A percentile compares a stretch with the other conserved stretches of the same genome.
Conservation (phyloP, 495 filamentous ascomycete species). For the Tuber calosporum region DNA sequence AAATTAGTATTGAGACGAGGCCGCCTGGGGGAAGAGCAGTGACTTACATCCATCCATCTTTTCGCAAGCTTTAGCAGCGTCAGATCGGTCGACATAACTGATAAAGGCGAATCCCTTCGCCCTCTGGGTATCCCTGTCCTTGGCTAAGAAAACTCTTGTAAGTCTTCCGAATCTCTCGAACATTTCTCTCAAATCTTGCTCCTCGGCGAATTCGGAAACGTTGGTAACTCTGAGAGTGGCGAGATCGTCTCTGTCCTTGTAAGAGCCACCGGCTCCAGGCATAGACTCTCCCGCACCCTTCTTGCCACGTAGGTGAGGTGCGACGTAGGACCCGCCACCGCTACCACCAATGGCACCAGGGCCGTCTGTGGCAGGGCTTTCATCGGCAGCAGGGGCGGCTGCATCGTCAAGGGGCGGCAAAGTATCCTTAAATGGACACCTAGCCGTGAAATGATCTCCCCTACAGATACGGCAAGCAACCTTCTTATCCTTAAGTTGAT, state of each 20-base stretch:
- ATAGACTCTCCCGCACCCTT: conserved; percentile 71
- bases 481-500: conserved; percentile 94
- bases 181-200: conserved; percentile 87
- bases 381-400: conserved; percentile 44
- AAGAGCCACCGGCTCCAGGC: conserved; percentile 78
- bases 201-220: conserved; percentile 95
- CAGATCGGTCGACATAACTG: conserved; percentile 78
- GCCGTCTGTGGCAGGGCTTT: conserved; percentile 49
- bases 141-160: conserved; percentile 88
- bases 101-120: conserved; percentile 99
- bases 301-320: conserved; percentile 78
- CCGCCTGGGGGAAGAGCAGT: not conserved
- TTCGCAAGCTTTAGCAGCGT: conserved; percentile 84
- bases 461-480: conserved; percentile 98
- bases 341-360: conserved; percentile 51
- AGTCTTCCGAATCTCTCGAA: conserved; percentile 96
- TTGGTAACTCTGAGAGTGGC: conserved; percentile 96
- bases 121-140: conserved; percentile 86
- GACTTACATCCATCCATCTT: conserved; percentile 92
- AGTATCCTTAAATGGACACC: conserved; percentile 76
- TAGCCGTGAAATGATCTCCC: conserved; percentile 96
- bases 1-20: conserved; percentile 31
- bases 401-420: conserved; percentile 67
- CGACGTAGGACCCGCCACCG: conserved; percentile 71
- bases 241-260: conserved; percentile 84